Percentiles rank a stretch among this genome's conserved stretches.
Evolutionary conservation across 1,284 basidiomycete species (phyloP).

Genomic region (Pyrrhoderma noxium): DNA sequence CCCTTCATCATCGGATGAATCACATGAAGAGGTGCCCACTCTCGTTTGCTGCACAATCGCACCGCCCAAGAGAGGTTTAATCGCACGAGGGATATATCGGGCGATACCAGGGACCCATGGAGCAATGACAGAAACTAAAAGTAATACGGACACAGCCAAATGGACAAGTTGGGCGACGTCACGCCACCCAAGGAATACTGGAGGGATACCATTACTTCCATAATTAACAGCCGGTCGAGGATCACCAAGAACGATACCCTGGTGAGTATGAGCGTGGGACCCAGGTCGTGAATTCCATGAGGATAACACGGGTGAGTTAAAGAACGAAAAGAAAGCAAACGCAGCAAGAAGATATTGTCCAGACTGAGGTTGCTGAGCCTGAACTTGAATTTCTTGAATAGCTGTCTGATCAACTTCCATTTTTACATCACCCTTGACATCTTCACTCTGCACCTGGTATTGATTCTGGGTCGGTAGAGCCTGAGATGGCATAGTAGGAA

Average conservation of each 20-base stretch:
- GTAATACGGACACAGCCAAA: slow-evolving; percentile 50
- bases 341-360: slow-evolving; percentile 65
- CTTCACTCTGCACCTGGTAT: slow-evolving; percentile 7
- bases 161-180: slow-evolving; percentile 53
- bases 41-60: background rate
- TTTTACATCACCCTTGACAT: background rate
- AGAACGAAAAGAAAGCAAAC: slow-evolving; percentile 70
- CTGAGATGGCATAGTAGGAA: slow-evolving; percentile 20
- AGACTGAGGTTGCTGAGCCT: slow-evolving; percentile 23
- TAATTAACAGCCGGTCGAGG: background rate
- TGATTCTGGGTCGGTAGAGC: slow-evolving; percentile 13
- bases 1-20: background rate
- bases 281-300: slow-evolving; percentile 21
- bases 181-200: slow-evolving; percentile 35
- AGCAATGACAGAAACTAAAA: slow-evolving; percentile 50
- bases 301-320: slow-evolving; percentile 54
- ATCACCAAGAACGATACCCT: slow-evolving; percentile 26
- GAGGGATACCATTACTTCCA: background rate
- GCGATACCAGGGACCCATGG: slow-evolving; percentile 35
- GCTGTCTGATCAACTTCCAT: slow-evolving; percentile 6
- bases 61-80: slow-evolving; percentile 3
- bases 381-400: background rate
- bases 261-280: slow-evolving; percentile 24
- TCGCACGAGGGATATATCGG: background rate
- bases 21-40: background rate